These are phyloP conservation scores for Tricholoma matsutake DNA, from an alignment of 768 basidiomycete genomes.

Conservation along the genomic window DNA sequence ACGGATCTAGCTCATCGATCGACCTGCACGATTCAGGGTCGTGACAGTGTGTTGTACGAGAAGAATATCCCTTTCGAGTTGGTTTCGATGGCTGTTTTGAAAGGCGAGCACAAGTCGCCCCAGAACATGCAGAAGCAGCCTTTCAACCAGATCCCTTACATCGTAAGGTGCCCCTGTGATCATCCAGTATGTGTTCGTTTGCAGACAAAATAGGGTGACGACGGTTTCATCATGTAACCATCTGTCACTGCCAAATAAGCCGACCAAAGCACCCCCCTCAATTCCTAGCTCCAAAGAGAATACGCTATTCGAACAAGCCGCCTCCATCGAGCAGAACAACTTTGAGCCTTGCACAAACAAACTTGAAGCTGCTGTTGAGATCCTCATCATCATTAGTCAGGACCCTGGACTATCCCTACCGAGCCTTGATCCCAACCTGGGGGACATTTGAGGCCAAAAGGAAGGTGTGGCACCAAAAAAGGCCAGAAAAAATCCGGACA, in stretches of 20 bases:
- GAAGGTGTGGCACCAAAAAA: too few relatives aligned
- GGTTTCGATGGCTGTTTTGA: constrained; percentile 38
- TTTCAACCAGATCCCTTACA: constrained; percentile 55
- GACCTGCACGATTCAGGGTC: constrained; percentile 51
- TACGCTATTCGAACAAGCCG: constrained; percentile 45
- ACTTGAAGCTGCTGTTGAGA: constrained; percentile 46
- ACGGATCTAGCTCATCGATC: constrained; percentile 36
- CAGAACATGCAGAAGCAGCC: too few relatives aligned
- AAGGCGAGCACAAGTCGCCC: too few relatives aligned
- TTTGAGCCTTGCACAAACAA: constrained; percentile 43
- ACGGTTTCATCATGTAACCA: constrained; percentile 59
- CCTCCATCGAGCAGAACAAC: constrained; percentile 48
- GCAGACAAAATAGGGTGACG: constrained; percentile 42
- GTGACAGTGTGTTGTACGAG: constrained; percentile 50
- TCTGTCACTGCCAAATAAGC: constrained; percentile 59
- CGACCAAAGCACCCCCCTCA: constrained; percentile 45
- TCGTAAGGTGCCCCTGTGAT: constrained; percentile 32
- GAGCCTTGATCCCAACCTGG: too few relatives aligned
- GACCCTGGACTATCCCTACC: constrained; percentile 1
- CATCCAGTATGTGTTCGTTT: background rate
- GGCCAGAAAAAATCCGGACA: too few relatives aligned
- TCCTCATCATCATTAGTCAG: constrained; percentile 50
- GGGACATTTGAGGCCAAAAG: too few relatives aligned
- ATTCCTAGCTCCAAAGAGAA: constrained; percentile 46
- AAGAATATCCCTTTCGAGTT: constrained; percentile 55